A percentile compares a stretch with the other conserved stretches of the same genome.
Conservation (phyloP, 1,284 basidiomycete genomes). For the Fomitopsis schrenkii region DNA sequence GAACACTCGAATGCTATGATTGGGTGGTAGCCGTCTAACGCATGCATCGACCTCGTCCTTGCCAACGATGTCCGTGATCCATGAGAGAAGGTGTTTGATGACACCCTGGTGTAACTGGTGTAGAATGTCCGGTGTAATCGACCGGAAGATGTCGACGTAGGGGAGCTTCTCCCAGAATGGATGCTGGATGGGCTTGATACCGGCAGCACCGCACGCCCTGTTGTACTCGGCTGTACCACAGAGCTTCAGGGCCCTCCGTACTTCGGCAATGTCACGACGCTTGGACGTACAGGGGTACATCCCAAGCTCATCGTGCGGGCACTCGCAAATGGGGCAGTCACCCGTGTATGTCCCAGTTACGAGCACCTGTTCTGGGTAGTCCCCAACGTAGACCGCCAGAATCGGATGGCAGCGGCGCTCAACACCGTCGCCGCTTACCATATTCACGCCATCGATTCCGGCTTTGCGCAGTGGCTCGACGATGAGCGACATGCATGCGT, state of each 20-base stretch:
- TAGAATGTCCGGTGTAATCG: conserved; percentile 29
- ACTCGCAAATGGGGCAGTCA: conserved; percentile 12
- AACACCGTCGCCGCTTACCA: conserved; percentile 18
- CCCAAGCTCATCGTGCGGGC: background rate
- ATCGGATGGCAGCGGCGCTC: conserved; percentile 16
- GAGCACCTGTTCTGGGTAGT: conserved; percentile 23
- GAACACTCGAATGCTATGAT: conserved; percentile 33
- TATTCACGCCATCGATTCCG: conserved; percentile 9
- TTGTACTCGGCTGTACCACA: background rate
- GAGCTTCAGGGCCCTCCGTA: background rate
- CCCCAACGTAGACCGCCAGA: conserved; percentile 15
- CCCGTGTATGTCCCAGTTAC: conserved; percentile 10
- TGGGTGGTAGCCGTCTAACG: conserved; percentile 25
- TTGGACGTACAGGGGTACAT: background rate
- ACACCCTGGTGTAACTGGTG: conserved; percentile 19
- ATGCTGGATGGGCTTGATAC: conserved; percentile 11
- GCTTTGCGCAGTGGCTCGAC: conserved; percentile 8
- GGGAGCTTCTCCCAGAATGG: conserved; percentile 36
- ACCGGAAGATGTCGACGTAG: conserved; percentile 26
- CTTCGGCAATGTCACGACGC: background rate
- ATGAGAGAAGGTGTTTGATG: conserved; percentile 31
- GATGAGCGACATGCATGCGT: conserved; percentile 13
- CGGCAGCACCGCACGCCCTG: background rate
- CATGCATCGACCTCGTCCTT: conserved; percentile 30
- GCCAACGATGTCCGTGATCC: conserved; percentile 18